Conservation (phyloP, 1,284 basidiomycete genomes). For the Bjerkandera adusta region DNA sequence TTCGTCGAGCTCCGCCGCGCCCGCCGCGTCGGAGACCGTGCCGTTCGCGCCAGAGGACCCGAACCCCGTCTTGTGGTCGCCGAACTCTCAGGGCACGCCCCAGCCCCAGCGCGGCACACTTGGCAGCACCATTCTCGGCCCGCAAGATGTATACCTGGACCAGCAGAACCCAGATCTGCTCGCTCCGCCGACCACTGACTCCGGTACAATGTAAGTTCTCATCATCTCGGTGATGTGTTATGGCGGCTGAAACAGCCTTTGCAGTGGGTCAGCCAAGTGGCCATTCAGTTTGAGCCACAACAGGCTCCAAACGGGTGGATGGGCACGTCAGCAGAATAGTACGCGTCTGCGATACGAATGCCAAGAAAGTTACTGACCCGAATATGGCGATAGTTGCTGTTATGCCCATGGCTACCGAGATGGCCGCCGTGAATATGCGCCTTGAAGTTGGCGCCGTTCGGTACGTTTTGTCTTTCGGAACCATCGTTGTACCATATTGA, state of each 20-base stretch:
- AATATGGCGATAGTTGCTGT: slow-evolving; percentile 35
- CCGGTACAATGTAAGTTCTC: slow-evolving; percentile 49
- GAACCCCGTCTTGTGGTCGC: slow-evolving; percentile 14
- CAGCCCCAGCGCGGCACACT: slow-evolving; percentile 36
- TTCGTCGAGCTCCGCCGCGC: slow-evolving; percentile 2
- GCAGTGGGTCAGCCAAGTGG: slow-evolving; percentile 63
- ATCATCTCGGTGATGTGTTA: not conserved
- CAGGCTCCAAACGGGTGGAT: slow-evolving; percentile 63
- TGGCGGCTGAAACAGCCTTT: not conserved
- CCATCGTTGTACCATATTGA: not conserved
- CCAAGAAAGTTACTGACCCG: not conserved
- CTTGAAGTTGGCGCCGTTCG: slow-evolving; percentile 60
- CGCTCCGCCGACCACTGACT: slow-evolving; percentile 61
- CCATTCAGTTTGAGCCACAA: slow-evolving; percentile 64
- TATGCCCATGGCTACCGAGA: slow-evolving; percentile 53
- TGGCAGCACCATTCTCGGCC: slow-evolving; percentile 53
- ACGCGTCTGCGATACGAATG: slow-evolving; percentile 12
- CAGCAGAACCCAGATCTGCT: slow-evolving; percentile 57
- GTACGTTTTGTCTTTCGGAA: slow-evolving; percentile 29
- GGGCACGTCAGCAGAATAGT: slow-evolving; percentile 67
- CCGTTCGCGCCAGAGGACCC: slow-evolving; percentile 18
- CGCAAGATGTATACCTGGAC: slow-evolving; percentile 46
- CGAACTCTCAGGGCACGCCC: slow-evolving; percentile 19
- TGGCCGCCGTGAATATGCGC: slow-evolving; percentile 49
- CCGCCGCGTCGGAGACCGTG: slow-evolving; percentile 11